Conservation (phyloP, 169 alveolate species). For the Plasmodium coatneyi region DNA sequence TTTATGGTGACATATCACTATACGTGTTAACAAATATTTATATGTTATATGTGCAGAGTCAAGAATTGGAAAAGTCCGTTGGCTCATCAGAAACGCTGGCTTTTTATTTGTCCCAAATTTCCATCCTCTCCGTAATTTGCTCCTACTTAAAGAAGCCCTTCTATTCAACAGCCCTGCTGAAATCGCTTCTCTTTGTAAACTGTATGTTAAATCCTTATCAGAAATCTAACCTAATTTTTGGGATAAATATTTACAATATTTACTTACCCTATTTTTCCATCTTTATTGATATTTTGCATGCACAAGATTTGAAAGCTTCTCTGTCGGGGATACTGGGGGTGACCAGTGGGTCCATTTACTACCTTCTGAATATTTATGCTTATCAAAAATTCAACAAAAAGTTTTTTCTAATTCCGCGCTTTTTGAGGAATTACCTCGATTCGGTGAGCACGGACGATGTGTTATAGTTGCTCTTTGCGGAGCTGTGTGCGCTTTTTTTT, state of each 20-base stretch:
- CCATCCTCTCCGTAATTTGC: conserved; percentile 36
- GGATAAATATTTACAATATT: conserved; percentile 55
- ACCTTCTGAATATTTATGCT: conserved; percentile 41
- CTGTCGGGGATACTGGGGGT: conserved; percentile 63
- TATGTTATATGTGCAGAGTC: conserved; percentile 68
- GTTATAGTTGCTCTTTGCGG: background rate
- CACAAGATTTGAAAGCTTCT: conserved; percentile 69
- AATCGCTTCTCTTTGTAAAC: conserved; percentile 51
- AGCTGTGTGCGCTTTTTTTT: background rate
- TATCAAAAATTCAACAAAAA: conserved; percentile 46
- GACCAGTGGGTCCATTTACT: conserved; percentile 68
- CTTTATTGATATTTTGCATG: conserved; percentile 64
- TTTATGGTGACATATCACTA: conserved; percentile 67
- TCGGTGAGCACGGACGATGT: conserved; percentile 22
- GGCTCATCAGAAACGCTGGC: conserved; percentile 66
- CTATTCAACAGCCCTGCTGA: conserved; percentile 58
- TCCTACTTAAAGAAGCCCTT: conserved; percentile 64
- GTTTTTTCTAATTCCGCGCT: conserved; percentile 36
- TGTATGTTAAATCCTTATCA: conserved; percentile 71
- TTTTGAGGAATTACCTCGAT: conserved; percentile 50
- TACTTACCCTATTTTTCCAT: conserved; percentile 69
- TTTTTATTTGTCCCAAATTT: conserved; percentile 64
- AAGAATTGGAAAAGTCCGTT: conserved; percentile 19
- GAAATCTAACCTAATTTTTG: conserved; percentile 66
- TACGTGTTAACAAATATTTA: conserved; percentile 66